Evolutionary conservation across 495 filamentous ascomycete species (phyloP).

Genomic region (Tuber umbilicatum): DNA sequence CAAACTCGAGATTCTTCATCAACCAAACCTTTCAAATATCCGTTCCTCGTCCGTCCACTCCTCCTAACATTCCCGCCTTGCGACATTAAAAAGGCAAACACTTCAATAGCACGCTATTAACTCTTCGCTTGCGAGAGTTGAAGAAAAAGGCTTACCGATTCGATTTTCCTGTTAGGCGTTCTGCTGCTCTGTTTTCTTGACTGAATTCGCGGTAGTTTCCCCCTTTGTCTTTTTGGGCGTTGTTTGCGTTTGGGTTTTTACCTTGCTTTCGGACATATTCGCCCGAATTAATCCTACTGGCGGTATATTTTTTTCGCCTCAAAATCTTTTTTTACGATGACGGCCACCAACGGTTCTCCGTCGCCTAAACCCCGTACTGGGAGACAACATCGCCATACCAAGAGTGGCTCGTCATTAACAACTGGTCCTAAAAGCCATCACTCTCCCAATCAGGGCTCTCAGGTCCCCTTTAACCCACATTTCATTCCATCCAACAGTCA

Average conservation of each 20-base stretch:
- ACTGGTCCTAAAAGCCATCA: slow-evolving; percentile 22
- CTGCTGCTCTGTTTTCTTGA: slow-evolving; percentile 18
- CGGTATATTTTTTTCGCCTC: slow-evolving; percentile 32
- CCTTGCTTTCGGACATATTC: slow-evolving; percentile 15
- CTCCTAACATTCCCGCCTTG: background rate
- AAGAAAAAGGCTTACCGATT: background rate
- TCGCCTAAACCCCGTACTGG: slow-evolving; percentile 31
- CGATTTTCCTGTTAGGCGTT: slow-evolving; percentile 10
- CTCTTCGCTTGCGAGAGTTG: slow-evolving; percentile 2
- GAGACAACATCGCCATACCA: slow-evolving; percentile 36
- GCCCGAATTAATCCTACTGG: slow-evolving; percentile 28
- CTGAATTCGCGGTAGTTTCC: slow-evolving; percentile 19
- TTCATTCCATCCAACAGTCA: slow-evolving; percentile 20
- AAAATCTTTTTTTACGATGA: slow-evolving; percentile 13
- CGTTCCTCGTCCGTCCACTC: background rate
- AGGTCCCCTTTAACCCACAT: slow-evolving; percentile 20
- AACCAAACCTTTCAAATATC: slow-evolving; percentile 1
- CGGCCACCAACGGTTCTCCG: slow-evolving; percentile 30
- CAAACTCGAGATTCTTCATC: background rate
- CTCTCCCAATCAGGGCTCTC: slow-evolving; percentile 12
- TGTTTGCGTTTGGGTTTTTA: slow-evolving; percentile 16
- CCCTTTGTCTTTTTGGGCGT: slow-evolving; percentile 17
- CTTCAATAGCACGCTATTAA: background rate
- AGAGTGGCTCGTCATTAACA: slow-evolving; percentile 30
- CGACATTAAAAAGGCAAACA: background rate